Conservation (phyloP, 164 flowering plant species). For the Nelumbo lutea region DNA sequence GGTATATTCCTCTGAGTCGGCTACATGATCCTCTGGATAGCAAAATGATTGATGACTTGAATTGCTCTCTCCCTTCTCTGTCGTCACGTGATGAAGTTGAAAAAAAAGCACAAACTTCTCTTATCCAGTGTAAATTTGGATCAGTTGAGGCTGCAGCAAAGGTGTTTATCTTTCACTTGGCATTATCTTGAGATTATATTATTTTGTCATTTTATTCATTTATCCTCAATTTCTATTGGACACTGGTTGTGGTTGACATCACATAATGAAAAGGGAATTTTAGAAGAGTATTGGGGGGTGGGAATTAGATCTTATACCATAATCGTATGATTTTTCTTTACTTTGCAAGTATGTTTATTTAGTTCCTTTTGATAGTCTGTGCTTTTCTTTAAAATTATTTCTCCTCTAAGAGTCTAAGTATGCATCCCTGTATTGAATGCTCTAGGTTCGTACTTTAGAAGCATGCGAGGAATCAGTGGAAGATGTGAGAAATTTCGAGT, state of each 20-base stretch:
- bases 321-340: neutral
- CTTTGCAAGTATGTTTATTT: neutral
- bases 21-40: conserved; percentile 25
- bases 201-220: neutral
- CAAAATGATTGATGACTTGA: conserved; percentile 19
- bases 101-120: conserved; percentile 37
- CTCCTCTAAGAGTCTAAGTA: too few relatives aligned
- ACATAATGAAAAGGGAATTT: neutral
- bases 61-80: conserved; percentile 52
- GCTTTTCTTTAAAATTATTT: neutral
- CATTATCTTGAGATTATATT: neutral
- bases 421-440: neutral
- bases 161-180: conserved; percentile 31
- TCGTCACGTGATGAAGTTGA: conserved; percentile 42
- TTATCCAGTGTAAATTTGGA: conserved; percentile 66
- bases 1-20: conserved; percentile 82
- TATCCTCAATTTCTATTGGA: neutral
- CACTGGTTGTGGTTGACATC: neutral
- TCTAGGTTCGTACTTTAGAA: conserved; percentile 73
- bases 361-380: neutral
- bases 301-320: too few relatives aligned
- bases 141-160: conserved; percentile 68
- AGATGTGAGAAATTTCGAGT: conserved; percentile 62
- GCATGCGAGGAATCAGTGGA: conserved; percentile 31
- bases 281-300: neutral